Conservation (phyloP, 2,329 filamentous ascomycete species). For the Chaetomium olivaceum region DNA sequence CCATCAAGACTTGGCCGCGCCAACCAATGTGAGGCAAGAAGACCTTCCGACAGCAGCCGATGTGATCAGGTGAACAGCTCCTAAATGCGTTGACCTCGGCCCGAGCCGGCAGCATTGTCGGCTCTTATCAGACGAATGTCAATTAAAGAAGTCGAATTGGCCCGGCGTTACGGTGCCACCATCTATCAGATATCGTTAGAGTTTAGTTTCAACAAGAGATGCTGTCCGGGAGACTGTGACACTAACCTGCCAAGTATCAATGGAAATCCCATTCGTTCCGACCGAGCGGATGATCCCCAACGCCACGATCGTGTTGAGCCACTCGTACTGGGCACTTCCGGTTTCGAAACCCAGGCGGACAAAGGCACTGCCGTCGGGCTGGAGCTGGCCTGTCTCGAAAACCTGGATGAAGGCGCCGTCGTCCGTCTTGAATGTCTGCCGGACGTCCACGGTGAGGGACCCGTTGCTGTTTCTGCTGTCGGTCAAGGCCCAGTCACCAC, state of each 20-base stretch:
- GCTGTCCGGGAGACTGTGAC: background rate
- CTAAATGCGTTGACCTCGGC: constrained; percentile 9
- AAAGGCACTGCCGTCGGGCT: background rate
- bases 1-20: background rate
- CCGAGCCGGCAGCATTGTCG: constrained; percentile 3
- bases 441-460: constrained; percentile 26
- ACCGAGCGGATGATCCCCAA: background rate
- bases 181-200: no score
- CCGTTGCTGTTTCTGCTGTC: constrained; percentile 17
- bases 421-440: constrained; percentile 29
- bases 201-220: background rate
- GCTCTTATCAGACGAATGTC: no score
- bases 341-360: no score
- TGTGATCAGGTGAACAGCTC: background rate
- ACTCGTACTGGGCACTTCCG: no score
- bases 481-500: constrained; percentile 8
- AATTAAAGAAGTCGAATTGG: no score
- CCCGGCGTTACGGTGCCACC: no score
- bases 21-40: constrained; percentile 1
- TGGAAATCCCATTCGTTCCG: background rate
- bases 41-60: background rate
- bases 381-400: constrained; percentile 26
- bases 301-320: background rate
- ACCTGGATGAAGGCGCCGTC: constrained; percentile 29
- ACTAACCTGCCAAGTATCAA: background rate